Evolutionary conservation across 495 filamentous ascomycete genomes (phyloP), one percentile per base, ranked within the genome.

Genomic region (Daldinia concentrica): DNA sequence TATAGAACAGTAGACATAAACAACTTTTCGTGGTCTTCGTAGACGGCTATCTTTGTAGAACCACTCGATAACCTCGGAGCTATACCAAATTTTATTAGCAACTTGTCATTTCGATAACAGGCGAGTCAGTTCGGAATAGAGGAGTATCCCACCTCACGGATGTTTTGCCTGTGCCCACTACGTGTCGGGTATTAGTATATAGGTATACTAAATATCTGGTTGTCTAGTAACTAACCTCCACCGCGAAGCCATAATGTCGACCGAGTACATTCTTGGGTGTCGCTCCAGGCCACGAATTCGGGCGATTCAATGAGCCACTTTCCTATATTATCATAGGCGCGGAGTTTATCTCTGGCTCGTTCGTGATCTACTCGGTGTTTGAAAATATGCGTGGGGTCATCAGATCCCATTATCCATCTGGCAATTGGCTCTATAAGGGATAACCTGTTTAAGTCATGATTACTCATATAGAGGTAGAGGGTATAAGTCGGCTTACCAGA

Each of bases 231-330:
- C 19, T 48, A 19, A 48, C 43, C 43, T 22, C 43, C 43, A 48
- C 43, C 43, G 3, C 43, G 17, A 9, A 48, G 43, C 43, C 43
- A 48, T 8, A 48, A 48, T 22, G 9, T 48, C 8, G 43, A 22
- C 9, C 9, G 43, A 12, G 43, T 11, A 12, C 22, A 48, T 12
- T 48, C 43, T 48, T 48, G 7, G 19, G 12, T 1, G 8, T 48
- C 43, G 19, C 55, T 32, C 57, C 57, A 59, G 19, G 32, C 14
- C 22, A 0, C 6, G 6, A 59, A 59, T 30, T 27, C 36, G 26
- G 36, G 36, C 12, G 57, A 59, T 43, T 59, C 36, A 30, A 59
- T 39, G 19, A 59, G 36, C 57, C 57, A 59, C 36, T 15, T 27
- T 22, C 57, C 57, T 41, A 59, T 24, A 26, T 59, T 19, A 14